Conservation (phyloP, 768 basidiomycete genomes). For the Naematelia aurantialba region DNA sequence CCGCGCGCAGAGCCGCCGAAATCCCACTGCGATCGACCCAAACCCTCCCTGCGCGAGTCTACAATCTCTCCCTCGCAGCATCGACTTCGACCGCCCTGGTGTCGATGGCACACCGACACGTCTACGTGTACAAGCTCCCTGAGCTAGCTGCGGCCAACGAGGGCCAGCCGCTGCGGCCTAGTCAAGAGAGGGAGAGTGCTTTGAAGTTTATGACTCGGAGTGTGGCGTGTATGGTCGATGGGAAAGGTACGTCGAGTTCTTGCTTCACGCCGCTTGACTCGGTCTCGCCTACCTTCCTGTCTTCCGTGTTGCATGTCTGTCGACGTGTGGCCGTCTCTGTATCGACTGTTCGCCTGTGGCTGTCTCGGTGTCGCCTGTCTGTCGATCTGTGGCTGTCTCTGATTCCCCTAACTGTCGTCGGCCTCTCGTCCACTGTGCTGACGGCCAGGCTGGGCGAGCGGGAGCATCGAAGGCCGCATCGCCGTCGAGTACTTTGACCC, state of each 20-base stretch:
- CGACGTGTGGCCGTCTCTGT: too few relatives aligned
- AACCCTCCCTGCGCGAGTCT: conserved; percentile 75
- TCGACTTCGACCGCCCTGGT: conserved; percentile 78
- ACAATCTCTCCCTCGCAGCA: conserved; percentile 66
- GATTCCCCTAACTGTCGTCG: too few relatives aligned
- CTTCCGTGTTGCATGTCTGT: too few relatives aligned
- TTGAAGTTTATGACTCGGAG: conserved; percentile 92
- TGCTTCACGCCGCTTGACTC: too few relatives aligned
- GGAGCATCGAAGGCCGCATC: conserved; percentile 91
- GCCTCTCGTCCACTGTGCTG: too few relatives aligned
- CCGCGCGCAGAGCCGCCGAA: conserved; percentile 54
- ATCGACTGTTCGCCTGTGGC: too few relatives aligned
- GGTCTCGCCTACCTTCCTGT: too few relatives aligned
- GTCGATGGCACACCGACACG: conserved; percentile 84
- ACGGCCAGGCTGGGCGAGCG: conserved; percentile 75
- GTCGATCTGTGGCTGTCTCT: too few relatives aligned
- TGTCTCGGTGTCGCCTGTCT: too few relatives aligned
- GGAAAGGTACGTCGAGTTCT: conserved; percentile 63
- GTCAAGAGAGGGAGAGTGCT: conserved; percentile 82
- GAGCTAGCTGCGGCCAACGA: conserved; percentile 57
- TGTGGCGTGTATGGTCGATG: conserved; percentile 86
- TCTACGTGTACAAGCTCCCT: conserved; percentile 82
- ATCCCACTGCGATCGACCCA: conserved; percentile 61
- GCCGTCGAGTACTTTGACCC: conserved; percentile 96
- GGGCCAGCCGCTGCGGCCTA: conserved; percentile 54